Percentiles rank a stretch among this genome's conserved stretches.
These are phyloP conservation scores for Nannizzia gypsea DNA, from an alignment of 2,329 filamentous ascomycete species.

Conservation along the genomic window DNA sequence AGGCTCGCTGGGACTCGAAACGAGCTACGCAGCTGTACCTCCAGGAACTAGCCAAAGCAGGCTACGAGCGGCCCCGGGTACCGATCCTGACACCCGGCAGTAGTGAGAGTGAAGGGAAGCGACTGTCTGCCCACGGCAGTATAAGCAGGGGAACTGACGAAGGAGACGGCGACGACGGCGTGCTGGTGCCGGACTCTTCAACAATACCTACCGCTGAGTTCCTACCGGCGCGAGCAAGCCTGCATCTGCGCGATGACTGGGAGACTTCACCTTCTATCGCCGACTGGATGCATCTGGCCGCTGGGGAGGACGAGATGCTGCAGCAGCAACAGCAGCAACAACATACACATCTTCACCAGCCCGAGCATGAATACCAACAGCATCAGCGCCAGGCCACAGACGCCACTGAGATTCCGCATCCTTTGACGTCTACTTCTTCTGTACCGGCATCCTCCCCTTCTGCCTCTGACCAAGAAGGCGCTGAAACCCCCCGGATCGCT, in stretches of 20 bases:
- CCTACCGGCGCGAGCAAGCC: constrained; percentile 30
- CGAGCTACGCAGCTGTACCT: constrained; percentile 46
- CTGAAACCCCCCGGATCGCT: constrained; percentile 20
- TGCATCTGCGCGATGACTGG: constrained; percentile 38
- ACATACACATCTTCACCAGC: neutral
- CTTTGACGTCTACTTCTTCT: neutral
- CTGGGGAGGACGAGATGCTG: constrained; percentile 27
- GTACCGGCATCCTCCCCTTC: neutral
- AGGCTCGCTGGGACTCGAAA: constrained; percentile 43
- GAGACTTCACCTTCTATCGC: constrained; percentile 39
- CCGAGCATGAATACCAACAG: constrained; percentile 9
- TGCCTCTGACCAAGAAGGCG: constrained; percentile 13
- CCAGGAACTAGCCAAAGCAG: constrained; percentile 34
- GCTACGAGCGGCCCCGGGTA: constrained; percentile 18
- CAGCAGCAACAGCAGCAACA: constrained; percentile 27
- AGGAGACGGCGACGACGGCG: constrained; percentile 26
- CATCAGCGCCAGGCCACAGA: neutral
- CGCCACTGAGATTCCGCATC: neutral
- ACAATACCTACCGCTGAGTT: constrained; percentile 21
- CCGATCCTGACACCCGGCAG: constrained; percentile 9
- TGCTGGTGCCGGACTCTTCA: constrained; percentile 20
- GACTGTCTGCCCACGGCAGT: neutral
- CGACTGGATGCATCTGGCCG: constrained; percentile 38
- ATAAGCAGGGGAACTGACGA: constrained; percentile 9
- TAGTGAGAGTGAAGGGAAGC: constrained; percentile 6